phyloP scores from a whole-genome alignment of 257 asterid genomes.

The Plantago major region DNA sequence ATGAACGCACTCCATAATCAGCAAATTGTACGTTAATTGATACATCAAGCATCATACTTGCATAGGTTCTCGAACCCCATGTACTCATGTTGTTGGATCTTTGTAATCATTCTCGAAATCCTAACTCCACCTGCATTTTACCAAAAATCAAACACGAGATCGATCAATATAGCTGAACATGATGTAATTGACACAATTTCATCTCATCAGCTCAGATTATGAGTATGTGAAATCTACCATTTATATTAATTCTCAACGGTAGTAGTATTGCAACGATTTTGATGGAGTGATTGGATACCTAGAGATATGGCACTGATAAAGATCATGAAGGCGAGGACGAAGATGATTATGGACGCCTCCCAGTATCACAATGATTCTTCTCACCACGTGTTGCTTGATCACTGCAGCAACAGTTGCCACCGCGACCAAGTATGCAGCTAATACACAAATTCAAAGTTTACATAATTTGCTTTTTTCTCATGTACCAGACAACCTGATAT shows the following conservation, averaged over 20 bases:
- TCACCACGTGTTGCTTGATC: conserved; percentile 73
- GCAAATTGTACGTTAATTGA: too few relatives aligned
- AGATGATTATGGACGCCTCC: conserved; percentile 93
- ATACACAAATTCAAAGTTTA: conserved; percentile 4
- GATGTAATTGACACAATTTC: neutral
- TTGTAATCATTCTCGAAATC: conserved; percentile 73
- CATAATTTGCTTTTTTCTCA: neutral
- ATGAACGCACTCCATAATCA: too few relatives aligned
- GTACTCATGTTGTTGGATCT: conserved; percentile 62
- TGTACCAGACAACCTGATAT: too few relatives aligned
- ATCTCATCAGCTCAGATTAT: too few relatives aligned
- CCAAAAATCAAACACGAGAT: neutral
- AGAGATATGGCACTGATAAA: conserved; percentile 85
- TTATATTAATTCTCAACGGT: neutral
- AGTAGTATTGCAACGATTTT: too few relatives aligned
- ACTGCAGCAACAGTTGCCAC: conserved; percentile 82
- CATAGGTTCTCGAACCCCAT: conserved; percentile 93
- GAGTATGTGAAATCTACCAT: neutral
- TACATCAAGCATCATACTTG: conserved; percentile 41
- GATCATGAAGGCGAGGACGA: conserved; percentile 82
- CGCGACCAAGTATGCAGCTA: conserved; percentile 69
- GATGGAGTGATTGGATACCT: conserved; percentile 33
- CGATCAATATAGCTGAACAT: neutral
- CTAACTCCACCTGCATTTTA: conserved; percentile 80
- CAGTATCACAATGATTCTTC: conserved; percentile 55